Evolutionary conservation across 345 rosid genomes (phyloP), one percentile per base, ranked within the genome.

Genomic region (Chamaenerion angustifolium): DNA sequence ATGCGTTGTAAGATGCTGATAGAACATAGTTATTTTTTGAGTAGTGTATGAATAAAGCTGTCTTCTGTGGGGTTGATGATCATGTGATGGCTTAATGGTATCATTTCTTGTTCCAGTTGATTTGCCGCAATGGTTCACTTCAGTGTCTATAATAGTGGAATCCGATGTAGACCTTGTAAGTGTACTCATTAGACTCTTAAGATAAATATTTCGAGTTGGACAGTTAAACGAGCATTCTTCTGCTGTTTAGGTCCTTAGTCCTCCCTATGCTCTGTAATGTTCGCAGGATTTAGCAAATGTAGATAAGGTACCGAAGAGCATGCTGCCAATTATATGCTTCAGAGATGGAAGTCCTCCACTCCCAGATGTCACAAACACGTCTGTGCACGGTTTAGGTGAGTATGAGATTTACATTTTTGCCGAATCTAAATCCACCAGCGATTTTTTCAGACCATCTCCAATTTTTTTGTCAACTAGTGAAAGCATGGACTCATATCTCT

Each of bases 331-430:
- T 52, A 68, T 86, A 57, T 90, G 98, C 70, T 70, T 90, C 52
- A 78, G 98, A 80, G 87, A 81, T 56, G 98, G 98, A 45, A 82
- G 98, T 65, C 98, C 82, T 59, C 96, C 96, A 44, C 68, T 90
- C 23, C 96, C 98, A 19, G 92, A 86, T 64, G 71, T 68, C 42
- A 67, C 84, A 65, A 65, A 61, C 56, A 52, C 68, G 50, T 74
- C 83, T 64, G 17, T 65, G 12, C 45, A 73, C 48, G 71, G 79
- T 51, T 68, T 73, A 76, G 92, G 96, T 88, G 69, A 61, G 45
- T 13, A n/a, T 16, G 7, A n/a, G n/a, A 7, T 45, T 55, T 27
- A 40, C 15, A 42, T n/a, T 6, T 16, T 59, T 17, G 44, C 48
- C 18, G 19, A 45, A 8, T 45, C 21, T 18, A 45, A 17, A 10